Base-by-base conservation (phyloP, 805 yeast genomes). In the Tanozyma kutaoensis region DNA sequence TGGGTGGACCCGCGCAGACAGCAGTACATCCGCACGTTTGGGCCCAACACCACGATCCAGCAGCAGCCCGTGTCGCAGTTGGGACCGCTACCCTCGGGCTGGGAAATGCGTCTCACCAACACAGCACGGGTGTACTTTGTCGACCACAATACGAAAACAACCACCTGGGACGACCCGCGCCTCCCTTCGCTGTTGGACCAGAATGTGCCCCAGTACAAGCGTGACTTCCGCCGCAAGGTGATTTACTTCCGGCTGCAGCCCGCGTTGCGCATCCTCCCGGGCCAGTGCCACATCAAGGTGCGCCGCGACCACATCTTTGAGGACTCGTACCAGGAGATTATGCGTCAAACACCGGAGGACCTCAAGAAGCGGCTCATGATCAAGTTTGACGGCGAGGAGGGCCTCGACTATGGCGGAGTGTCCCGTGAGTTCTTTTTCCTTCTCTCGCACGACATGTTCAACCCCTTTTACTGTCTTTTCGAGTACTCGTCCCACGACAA, bases 1-100 rank as follows among this genome's bases (percentile, higher is more conserved):
- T 91, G 99, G 99, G 99, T 91, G 25, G 99, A 91, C 54, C 99
- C 99, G 38, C 73, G 99, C 57, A 75, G 98, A 55, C 98, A 91
- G 58, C 99, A 91, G 60, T 91, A 84, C 54, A 91, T 91, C 43
- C 78, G 96, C 51, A 84, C 93, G 35, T 85, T 80, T 52, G 97
- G 95, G 15, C 66, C 86, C 69, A 55, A 73, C 44, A 78, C 95
- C 4, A 84, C 95, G 13, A 84, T 88, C 40, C 95, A 86, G 58
- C 97, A 91, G 44, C 98, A 91, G 61, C 95, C 97, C 17, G 95
- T 91, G 9, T 79, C 94, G 24, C 97, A 93, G 48, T 66, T 91
- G 53, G 98, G 98, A 12, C 98, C 98, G 28, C 65, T 91, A 47
- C 99, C 99, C 25, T 74, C 88, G 29, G 99, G 99, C 29, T 91